Percentiles rank a stretch among this genome's conserved stretches.
Evolutionary conservation across 192 early-diverging fungal species (phyloP).

Genomic region (Geranomyces michiganensis): DNA sequence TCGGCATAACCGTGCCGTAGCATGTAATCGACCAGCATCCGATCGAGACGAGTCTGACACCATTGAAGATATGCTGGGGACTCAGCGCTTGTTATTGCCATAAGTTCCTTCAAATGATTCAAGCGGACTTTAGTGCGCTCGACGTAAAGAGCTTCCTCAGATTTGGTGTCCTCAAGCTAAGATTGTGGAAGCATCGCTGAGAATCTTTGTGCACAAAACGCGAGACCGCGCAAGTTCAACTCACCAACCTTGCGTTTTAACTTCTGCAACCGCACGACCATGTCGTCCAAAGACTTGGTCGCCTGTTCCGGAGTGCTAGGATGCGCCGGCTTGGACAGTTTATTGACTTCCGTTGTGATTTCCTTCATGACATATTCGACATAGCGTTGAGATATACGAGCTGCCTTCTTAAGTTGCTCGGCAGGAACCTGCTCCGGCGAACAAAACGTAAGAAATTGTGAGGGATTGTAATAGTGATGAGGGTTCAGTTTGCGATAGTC

Average conservation of each 20-base stretch:
- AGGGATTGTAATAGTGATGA: background rate
- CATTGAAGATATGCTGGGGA: constrained; percentile 79
- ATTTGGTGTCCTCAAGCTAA: constrained; percentile 72
- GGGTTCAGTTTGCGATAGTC: background rate
- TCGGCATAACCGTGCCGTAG: constrained; percentile 80
- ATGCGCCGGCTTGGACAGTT: constrained; percentile 7
- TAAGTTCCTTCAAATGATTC: constrained; percentile 76
- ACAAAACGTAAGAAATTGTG: background rate
- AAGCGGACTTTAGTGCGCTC: constrained; percentile 72
- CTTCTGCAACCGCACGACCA: constrained; percentile 65
- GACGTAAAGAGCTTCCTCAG: constrained; percentile 74
- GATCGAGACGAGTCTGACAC: constrained; percentile 83
- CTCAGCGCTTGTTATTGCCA: constrained; percentile 62
- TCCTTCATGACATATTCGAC: constrained; percentile 78
- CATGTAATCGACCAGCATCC: constrained; percentile 95
- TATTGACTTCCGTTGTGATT: constrained; percentile 31
- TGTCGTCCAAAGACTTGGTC: constrained; percentile 60
- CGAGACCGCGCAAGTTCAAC: background rate
- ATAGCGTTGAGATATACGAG: constrained; percentile 74
- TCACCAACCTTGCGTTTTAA: constrained; percentile 73
- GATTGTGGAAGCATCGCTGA: background rate
- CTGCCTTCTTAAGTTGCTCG: constrained; percentile 80
- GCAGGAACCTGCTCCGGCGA: constrained; percentile 68
- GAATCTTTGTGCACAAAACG: background rate
- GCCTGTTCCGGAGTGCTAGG: constrained; percentile 49